Evolutionary conservation across 2,329 filamentous ascomycete species (phyloP), one percentile per base, ranked within the genome.

Genomic region (Aspergillus persii): DNA sequence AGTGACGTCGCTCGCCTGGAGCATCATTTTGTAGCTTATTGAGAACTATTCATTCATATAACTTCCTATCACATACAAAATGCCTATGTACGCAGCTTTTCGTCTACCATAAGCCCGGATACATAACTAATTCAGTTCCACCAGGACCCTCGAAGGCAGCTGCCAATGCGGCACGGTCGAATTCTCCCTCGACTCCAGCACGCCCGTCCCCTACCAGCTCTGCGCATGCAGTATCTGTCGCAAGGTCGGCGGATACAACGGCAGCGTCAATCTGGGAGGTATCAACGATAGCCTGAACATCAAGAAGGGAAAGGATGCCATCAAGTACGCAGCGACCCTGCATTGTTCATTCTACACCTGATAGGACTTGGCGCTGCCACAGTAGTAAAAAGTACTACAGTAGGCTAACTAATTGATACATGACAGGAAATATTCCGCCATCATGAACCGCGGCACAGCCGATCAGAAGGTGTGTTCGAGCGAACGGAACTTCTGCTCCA

Each of bases 171-270:
- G 80, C 54, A 69, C 71, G 41, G 69, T 81, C n/a, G 73, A 80
- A 68, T 82, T 81, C 62, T 73, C 71, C 3, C 68, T 81, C 7
- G 64, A 80, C 54, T 81, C 78, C 2, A 71, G 77, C 36, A 81
- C 79, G 0, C 79, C 79, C 0, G 77, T 80, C 0, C 80, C 79
- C 0, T 82, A 80, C 59, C 79, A 81, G 64, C 70, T 81, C 31
- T 82, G 80, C 57, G 77, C 77, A 39, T 81, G 79, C 65, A 77
- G 77, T 60, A 82, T 81, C 63, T 82, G 79, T 58, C 78, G 79
- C 52, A 81, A 81, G 68, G 71, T 79, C 31, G 77, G 76, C 11
- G 79, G 79, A 12, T 76, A 79, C 60, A 69, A 69, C 29, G 78
- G 79, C n/a, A 71, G 71, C 51, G 77, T 81, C 30, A 81, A 82